Base-by-base conservation (phyloP, 176 grass and related monocot genomes). In the Carex cristatella region DNA sequence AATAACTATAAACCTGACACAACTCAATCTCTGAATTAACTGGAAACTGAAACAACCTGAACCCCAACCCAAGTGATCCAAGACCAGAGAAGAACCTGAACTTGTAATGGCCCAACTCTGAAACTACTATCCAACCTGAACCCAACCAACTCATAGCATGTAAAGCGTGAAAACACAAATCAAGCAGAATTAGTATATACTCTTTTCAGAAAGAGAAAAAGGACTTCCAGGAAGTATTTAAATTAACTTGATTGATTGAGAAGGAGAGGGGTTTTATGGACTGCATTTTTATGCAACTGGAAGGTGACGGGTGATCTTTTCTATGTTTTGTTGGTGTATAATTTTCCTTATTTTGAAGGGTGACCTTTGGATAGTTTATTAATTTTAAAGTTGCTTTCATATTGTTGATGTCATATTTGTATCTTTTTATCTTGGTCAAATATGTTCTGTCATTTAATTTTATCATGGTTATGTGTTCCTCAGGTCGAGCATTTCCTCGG, bases 401-500 rank as follows among this genome's bases (percentile, higher is more conserved):
- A 85, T 18, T 82, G 3, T 35, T 38, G 62, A 77, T 66, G 54
- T 28, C 4, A 14, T 82, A 56, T 60, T 35, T 83, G 4, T 49
- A 4, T 23, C n/a, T 62, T 62, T 7, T 75, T 33, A 2, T 33
- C 33, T 35, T 78, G 15, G 5, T 57, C 74, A 78, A 13, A 78
- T 57, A 28, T 57, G 42, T 53, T 57, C 11, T 77, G 51, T 16
- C 55, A 33, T 56, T 35, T 67, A 48, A 53, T 49, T 69, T 69
- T 69, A 46, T 42, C 49, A 42, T 65, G 53, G 19, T 55, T 37
- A 10, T 82, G 23, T 19, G 16, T 48, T 55, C 3, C 60, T 40
- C 88, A 95, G 96, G 87, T 92, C 11, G 91, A 94, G 68, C 91
- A 88, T 90, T 94, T 88, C 80, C 86, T 85, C 58, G 91, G 91